Evolutionary conservation across 2,329 filamentous ascomycete species (phyloP).

Genomic region (Hypoxylon sp.): DNA sequence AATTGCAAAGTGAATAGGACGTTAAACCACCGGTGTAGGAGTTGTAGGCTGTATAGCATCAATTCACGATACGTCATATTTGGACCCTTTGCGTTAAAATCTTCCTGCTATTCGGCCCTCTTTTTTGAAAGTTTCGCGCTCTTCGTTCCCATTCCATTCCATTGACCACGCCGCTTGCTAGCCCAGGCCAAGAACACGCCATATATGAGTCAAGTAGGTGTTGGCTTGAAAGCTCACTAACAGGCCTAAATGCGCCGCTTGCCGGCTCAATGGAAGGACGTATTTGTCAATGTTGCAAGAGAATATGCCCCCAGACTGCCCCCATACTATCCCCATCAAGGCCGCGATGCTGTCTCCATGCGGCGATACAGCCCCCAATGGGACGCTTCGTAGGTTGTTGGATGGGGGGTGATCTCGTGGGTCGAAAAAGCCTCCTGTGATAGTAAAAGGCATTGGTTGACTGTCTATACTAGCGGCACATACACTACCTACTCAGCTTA

Average conservation of each 20-base stretch:
- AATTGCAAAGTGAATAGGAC: neutral
- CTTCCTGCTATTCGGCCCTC: neutral
- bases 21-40: neutral
- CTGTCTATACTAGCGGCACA: neutral
- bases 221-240: neutral
- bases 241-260: neutral
- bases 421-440: neutral
- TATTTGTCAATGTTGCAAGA: neutral
- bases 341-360: neutral
- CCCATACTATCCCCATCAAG: neutral
- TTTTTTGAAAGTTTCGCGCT: neutral
- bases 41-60: neutral
- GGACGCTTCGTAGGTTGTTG: neutral
- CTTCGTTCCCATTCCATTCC: neutral
- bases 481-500: constrained; percentile 4
- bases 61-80: neutral
- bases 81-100: neutral
- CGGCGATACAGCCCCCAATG: neutral
- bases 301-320: neutral
- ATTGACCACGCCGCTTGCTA: neutral
- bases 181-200: neutral
- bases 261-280: neutral
- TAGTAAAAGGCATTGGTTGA: neutral
- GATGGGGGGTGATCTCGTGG: neutral
- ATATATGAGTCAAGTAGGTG: neutral